These are phyloP conservation scores for Myxozyma sirexii DNA, from an alignment of 805 yeast genomes.

Conservation along the genomic window DNA sequence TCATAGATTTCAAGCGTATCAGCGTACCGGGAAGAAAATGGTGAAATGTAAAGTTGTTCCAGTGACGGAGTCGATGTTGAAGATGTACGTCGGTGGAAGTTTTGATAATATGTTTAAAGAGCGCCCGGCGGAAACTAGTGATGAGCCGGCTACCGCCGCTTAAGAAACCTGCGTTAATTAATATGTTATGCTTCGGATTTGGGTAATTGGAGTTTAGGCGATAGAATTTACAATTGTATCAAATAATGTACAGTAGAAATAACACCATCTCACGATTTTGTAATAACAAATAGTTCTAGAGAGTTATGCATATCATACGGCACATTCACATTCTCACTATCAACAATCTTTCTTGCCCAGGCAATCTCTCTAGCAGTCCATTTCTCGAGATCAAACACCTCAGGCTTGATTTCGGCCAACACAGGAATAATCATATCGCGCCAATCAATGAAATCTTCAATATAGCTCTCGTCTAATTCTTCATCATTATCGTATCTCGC, in stretches of 20 bases:
- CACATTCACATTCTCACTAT: conserved; percentile 16
- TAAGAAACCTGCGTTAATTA: neutral
- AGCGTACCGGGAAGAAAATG: conserved; percentile 49
- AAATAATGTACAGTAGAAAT: neutral
- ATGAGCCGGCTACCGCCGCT: neutral
- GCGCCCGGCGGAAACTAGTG: conserved; percentile 10
- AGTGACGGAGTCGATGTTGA: conserved; percentile 68
- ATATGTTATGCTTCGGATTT: neutral
- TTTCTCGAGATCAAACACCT: conserved; percentile 4
- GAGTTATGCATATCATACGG: neutral
- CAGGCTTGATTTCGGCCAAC: conserved; percentile 5
- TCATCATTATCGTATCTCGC: conserved; percentile 8
- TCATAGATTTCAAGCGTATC: conserved; percentile 87
- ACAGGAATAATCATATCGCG: conserved; percentile 9
- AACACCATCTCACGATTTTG: neutral
- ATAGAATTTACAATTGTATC: neutral
- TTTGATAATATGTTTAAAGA: conserved; percentile 30
- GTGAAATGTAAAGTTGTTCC: conserved; percentile 77
- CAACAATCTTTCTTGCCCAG: conserved; percentile 28
- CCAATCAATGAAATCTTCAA: conserved; percentile 21
- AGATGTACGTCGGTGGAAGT: conserved; percentile 65
- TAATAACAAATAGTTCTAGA: conserved; percentile 16
- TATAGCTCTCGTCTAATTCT: conserved; percentile 4
- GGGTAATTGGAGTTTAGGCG: neutral
- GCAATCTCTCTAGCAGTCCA: conserved; percentile 21